A percentile compares a stretch with the other conserved stretches of the same genome.
Conservation (phyloP, 1,284 basidiomycete genomes). For the Moesziomyces sp. region DNA sequence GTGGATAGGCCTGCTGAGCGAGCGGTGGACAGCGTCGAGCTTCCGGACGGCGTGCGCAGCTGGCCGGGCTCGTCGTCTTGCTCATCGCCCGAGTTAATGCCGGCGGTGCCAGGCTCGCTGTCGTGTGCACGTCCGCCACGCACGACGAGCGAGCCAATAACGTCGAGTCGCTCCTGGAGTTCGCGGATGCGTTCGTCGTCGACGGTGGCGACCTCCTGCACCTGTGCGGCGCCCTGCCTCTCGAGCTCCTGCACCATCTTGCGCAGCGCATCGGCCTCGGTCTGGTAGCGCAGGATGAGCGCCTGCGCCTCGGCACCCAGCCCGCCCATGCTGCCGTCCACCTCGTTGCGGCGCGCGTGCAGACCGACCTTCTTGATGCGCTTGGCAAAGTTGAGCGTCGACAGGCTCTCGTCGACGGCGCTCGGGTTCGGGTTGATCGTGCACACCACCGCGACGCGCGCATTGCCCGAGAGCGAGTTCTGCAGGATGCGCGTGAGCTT, state of each 20-base stretch:
- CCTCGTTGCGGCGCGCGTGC: slow-evolving; percentile 89
- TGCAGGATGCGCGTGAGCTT: slow-evolving; percentile 93
- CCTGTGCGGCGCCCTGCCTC: background rate
- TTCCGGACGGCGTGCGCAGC: background rate
- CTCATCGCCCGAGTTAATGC: slow-evolving; percentile 11
- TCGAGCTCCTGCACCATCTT: slow-evolving; percentile 54
- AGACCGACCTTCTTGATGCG: slow-evolving; percentile 83
- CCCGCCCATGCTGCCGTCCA: slow-evolving; percentile 69
- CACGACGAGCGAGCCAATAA: slow-evolving; percentile 58
- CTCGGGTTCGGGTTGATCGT: slow-evolving; percentile 73
- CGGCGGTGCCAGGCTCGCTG: slow-evolving; percentile 2
- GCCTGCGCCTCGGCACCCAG: slow-evolving; percentile 57
- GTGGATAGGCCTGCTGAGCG: slow-evolving; percentile 2
- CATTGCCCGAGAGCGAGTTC: slow-evolving; percentile 92
- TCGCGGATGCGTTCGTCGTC: slow-evolving; percentile 41
- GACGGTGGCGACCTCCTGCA: slow-evolving; percentile 9
- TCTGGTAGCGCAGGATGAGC: slow-evolving; percentile 57
- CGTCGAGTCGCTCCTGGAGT: slow-evolving; percentile 56
- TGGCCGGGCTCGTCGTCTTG: background rate
- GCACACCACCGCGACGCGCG: slow-evolving; percentile 93
- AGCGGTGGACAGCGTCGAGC: background rate
- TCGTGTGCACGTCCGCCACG: slow-evolving; percentile 43
- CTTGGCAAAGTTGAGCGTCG: slow-evolving; percentile 87
- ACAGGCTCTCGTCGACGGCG: slow-evolving; percentile 80
- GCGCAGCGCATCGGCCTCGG: slow-evolving; percentile 57